Evolutionary conservation across 2,329 filamentous ascomycete genomes (phyloP).

Genomic region (Ophiostoma triangulosporum): DNA sequence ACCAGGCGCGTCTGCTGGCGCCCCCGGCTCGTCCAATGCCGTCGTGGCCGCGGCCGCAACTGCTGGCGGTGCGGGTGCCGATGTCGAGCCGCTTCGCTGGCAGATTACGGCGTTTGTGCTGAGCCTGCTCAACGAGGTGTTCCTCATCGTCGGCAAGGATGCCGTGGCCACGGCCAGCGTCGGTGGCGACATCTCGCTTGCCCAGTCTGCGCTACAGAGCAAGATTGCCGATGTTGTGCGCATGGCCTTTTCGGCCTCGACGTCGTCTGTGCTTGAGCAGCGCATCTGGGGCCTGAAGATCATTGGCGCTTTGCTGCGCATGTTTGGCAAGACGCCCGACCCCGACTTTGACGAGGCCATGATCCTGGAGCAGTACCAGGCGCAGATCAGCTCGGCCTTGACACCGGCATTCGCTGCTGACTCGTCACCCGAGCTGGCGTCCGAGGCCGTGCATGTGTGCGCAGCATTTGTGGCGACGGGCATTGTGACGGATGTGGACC

Average conservation of each 20-base stretch:
- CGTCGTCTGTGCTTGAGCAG: conserved; percentile 79
- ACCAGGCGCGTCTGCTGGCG: not conserved
- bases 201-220: conserved; percentile 65
- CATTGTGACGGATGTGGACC: conserved; percentile 91
- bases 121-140: conserved; percentile 72
- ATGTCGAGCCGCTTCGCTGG: conserved; percentile 86
- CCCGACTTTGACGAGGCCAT: conserved; percentile 97
- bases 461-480: conserved; percentile 96
- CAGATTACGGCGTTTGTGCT: conserved; percentile 92
- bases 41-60: not conserved
- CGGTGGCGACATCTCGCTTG: conserved; percentile 36
- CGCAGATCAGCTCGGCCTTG: conserved; percentile 90
- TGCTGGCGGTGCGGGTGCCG: conserved; percentile 32
- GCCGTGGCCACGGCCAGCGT: conserved; percentile 59
- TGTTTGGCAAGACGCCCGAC: conserved; percentile 91
- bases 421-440: conserved; percentile 88
- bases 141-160: conserved; percentile 66
- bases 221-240: conserved; percentile 85
- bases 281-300: conserved; percentile 87
- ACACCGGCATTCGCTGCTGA: conserved; percentile 93
- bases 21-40: not conserved
- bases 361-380: conserved; percentile 93
- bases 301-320: conserved; percentile 82
- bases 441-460: conserved; percentile 92
- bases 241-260: conserved; percentile 95